These are phyloP conservation scores for Purpureocillium takamizusanense DNA, from an alignment of 2,329 filamentous ascomycete genomes.

Conservation along the genomic window DNA sequence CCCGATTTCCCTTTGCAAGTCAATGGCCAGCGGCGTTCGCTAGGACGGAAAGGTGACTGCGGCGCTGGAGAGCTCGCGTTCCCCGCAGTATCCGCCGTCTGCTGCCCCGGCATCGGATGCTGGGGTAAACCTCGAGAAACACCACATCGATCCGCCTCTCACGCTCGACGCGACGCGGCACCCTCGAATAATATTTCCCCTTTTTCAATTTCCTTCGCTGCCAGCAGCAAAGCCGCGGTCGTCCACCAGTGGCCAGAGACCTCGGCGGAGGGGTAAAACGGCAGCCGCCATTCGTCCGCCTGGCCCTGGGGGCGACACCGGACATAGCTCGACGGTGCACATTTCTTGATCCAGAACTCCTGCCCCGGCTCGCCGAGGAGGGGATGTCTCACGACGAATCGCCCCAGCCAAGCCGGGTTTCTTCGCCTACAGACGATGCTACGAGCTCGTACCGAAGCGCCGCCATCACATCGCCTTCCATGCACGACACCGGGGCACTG, in stretches of 20 bases:
- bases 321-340: not conserved
- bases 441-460: slow-evolving; percentile 23
- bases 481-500: slow-evolving; percentile 20
- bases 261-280: not conserved
- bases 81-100: slow-evolving; percentile 44
- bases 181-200: not conserved
- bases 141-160: not conserved
- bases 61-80: slow-evolving; percentile 39
- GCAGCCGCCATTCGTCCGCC: not conserved
- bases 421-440: slow-evolving; percentile 26
- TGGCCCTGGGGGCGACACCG: not conserved
- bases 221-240: not conserved
- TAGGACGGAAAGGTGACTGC: slow-evolving; percentile 47
- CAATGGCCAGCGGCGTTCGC: slow-evolving; percentile 49
- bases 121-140: not conserved
- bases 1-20: slow-evolving; percentile 20
- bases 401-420: slow-evolving; percentile 19
- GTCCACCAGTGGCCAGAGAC: not conserved
- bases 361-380: slow-evolving; percentile 4
- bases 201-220: not conserved
- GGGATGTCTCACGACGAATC: slow-evolving; percentile 46
- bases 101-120: slow-evolving; percentile 13
- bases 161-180: not conserved
- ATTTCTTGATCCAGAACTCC: not conserved
- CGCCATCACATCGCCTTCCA: slow-evolving; percentile 16